Conservation (phyloP, 768 basidiomycete species). For the Sporobolomyces roseus region DNA sequence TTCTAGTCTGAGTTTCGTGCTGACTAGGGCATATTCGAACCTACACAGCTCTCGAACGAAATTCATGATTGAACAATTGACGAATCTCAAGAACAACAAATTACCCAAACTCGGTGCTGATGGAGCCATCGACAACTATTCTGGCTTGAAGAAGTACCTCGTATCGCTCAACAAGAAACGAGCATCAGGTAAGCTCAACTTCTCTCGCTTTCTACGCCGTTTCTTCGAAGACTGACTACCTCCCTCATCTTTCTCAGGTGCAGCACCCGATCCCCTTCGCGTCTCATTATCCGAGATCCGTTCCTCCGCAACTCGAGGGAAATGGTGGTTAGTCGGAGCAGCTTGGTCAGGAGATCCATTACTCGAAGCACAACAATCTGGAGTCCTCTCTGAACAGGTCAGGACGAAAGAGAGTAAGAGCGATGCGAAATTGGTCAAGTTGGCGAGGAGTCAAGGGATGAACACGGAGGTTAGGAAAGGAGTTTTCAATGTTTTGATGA, state of each 20-base stretch:
- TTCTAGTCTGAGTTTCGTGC: too few species aligned
- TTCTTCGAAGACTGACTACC: not conserved
- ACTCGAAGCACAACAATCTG: constrained; percentile 55
- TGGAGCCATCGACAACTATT: constrained; percentile 70
- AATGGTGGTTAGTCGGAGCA: constrained; percentile 98
- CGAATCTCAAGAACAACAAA: constrained; percentile 89
- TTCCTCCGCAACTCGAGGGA: constrained; percentile 76
- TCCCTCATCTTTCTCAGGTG: not conserved
- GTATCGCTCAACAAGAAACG: constrained; percentile 67
- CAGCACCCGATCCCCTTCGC: constrained; percentile 65
- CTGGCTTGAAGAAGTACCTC: constrained; percentile 84
- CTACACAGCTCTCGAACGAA: constrained; percentile 80
- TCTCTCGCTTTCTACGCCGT: not conserved
- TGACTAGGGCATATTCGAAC: too few species aligned
- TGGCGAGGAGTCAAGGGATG: constrained; percentile 96
- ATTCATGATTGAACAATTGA: constrained; percentile 93
- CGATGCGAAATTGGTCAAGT: constrained; percentile 56
- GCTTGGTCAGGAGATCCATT: constrained; percentile 93
- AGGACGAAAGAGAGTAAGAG: constrained; percentile 47
- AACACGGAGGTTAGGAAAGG: constrained; percentile 91
- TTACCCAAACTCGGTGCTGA: constrained; percentile 58
- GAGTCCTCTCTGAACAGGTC: constrained; percentile 36
- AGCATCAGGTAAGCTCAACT: constrained; percentile 61
- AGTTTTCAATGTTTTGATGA: constrained; percentile 92
- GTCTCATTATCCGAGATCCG: constrained; percentile 80